Conservation (phyloP, 176 grass and related monocot species). For the Leersia perrieri region DNA sequence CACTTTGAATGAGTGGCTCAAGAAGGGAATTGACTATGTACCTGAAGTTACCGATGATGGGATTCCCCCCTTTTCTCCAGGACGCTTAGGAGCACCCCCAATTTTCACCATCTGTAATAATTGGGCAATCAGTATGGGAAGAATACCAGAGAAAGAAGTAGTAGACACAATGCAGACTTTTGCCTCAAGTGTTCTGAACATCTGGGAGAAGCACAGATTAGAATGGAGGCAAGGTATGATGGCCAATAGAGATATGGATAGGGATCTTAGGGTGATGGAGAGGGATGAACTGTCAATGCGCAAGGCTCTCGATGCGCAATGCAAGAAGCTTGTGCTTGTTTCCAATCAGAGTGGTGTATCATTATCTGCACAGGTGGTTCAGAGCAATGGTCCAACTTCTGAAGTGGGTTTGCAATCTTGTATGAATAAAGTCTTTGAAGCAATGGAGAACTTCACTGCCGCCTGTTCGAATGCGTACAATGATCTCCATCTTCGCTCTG, state of each 20-base stretch:
- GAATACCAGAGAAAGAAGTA: constrained; percentile 40
- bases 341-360: constrained; percentile 27
- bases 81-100: constrained; percentile 63
- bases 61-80: constrained; percentile 59
- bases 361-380: constrained; percentile 25
- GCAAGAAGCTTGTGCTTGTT: constrained; percentile 45
- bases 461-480: constrained; percentile 44
- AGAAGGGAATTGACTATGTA: constrained; percentile 55
- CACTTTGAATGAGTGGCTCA: constrained; percentile 71
- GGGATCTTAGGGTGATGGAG: constrained; percentile 47
- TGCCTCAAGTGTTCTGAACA: constrained; percentile 37
- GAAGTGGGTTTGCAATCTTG: constrained; percentile 40
- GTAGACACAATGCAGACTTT: constrained; percentile 42
- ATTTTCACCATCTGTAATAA: constrained; percentile 63
- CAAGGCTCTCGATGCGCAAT: constrained; percentile 39
- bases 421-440: constrained; percentile 54
- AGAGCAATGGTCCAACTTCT: neutral
- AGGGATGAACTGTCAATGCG: constrained; percentile 42
- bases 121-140: constrained; percentile 47
- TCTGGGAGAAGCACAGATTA: constrained; percentile 54
- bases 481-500: constrained; percentile 32
- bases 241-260: constrained; percentile 46
- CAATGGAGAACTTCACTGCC: constrained; percentile 49
- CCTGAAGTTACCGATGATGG: constrained; percentile 73
- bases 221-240: constrained; percentile 45